Evolutionary conservation across 2,329 filamentous ascomycete species (phyloP).

Genomic region (Penicillium sp.): DNA sequence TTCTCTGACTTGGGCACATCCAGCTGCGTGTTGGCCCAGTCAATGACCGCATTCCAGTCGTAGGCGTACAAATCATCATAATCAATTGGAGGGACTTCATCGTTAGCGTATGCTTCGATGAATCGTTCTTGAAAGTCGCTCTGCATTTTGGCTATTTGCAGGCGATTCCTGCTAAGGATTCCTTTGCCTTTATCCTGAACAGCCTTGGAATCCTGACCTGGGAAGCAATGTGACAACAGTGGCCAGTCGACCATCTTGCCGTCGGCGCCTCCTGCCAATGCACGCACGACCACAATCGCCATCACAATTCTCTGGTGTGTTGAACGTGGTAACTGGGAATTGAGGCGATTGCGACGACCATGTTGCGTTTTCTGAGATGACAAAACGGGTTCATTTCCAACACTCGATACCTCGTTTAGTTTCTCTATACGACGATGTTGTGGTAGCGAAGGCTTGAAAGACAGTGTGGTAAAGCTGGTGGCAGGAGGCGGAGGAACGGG

Average conservation of each 20-base stretch:
- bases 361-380: slow-evolving; percentile 23
- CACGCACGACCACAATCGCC: slow-evolving; percentile 51
- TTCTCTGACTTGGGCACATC: slow-evolving; percentile 44
- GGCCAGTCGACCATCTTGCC: slow-evolving; percentile 51
- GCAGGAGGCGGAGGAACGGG: not conserved
- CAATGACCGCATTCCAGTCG: slow-evolving; percentile 52
- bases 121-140: slow-evolving; percentile 53
- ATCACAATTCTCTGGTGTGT: slow-evolving; percentile 44
- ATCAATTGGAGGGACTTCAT: slow-evolving; percentile 50
- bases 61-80: slow-evolving; percentile 50
- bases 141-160: slow-evolving; percentile 51
- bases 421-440: slow-evolving; percentile 36
- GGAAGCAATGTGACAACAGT: slow-evolving; percentile 49
- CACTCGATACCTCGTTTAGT: slow-evolving; percentile 27
- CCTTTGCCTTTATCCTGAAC: slow-evolving; percentile 45
- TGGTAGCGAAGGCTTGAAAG: slow-evolving; percentile 6
- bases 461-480: not conserved
- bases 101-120: slow-evolving; percentile 50
- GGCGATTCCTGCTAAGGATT: slow-evolving; percentile 42
- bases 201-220: slow-evolving; percentile 42
- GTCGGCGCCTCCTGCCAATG: slow-evolving; percentile 51
- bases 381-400: slow-evolving; percentile 10
- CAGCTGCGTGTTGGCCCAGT: slow-evolving; percentile 52
- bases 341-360: slow-evolving; percentile 30
- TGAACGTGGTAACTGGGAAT: slow-evolving; percentile 31